Base-by-base conservation (phyloP, 768 basidiomycete genomes). In the Amanita pseudoporphyria region DNA sequence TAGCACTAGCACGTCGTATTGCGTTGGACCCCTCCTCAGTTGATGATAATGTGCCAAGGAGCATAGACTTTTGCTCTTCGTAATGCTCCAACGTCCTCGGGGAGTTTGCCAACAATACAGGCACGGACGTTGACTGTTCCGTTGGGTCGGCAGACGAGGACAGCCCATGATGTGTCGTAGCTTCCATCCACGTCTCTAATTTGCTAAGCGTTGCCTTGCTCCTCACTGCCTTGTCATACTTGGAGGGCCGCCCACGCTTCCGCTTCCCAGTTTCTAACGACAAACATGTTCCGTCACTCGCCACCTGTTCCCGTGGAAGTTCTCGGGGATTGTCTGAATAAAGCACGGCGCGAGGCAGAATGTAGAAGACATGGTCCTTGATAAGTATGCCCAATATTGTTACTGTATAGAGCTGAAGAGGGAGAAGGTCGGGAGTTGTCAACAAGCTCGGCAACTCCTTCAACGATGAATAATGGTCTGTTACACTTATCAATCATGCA, bases 231-330 rank as follows among this genome's bases (percentile, higher is more conserved):
- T 73, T 80, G 40, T 84, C 84, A 3, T 77, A 72, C 56, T 69
- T 81, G 4, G 80, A 71, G 1, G 82, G 82, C 0, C 84, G 74
- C 6, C 84, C 84, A 59, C 72, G 49, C 26, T 50, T 50, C 31
- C 49, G 39, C 31, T 50, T 50, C 13, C 81, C 60, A 78, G 76
- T 62, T 73, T 80, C 30, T 67, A 60, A 21, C 47, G 57, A 13
- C 51, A 52, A 2, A 53, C 44, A 5, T 65, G 66, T 9, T 59
- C 48, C 19, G 62, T 53, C 2, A 54, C 54, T 56, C 64, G 28
- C 74, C 73, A 53, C 77, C n/a, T 78, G 64, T 56, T 88, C 87
- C 21, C 85, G 75, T 14, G 87, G 87, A 5, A 90, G 66, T 21
- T 64, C 64, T n/a, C 79, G 72, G 3, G 86, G 87, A 57, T 76